Conservation (phyloP, 306 rosid genomes). For the Abrus precatorius region DNA sequence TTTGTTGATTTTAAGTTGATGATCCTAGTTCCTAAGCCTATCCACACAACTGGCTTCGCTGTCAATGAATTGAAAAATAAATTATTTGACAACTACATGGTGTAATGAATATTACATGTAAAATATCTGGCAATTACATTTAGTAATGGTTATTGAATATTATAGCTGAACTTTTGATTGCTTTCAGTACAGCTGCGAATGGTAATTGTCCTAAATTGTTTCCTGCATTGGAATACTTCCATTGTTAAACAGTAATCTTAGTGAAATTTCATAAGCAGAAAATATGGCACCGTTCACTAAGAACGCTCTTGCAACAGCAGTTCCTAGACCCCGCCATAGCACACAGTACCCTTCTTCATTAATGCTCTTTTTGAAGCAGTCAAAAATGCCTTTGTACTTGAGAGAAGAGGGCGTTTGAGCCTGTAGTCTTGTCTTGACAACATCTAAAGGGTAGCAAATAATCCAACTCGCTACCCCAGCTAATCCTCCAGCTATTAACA, state of each 20-base stretch:
- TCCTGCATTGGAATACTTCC: constrained; percentile 57
- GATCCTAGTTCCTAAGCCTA: too few relatives aligned
- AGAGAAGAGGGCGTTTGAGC: constrained; percentile 63
- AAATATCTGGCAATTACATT: constrained; percentile 23
- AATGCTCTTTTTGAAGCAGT: constrained; percentile 74
- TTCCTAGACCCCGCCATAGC: constrained; percentile 83
- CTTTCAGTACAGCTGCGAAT: not conserved
- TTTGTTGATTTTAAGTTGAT: not conserved
- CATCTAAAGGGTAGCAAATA: constrained; percentile 84
- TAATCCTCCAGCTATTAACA: constrained; percentile 79
- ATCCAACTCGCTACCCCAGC: constrained; percentile 93
- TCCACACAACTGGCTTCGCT: not conserved
- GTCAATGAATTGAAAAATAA: not conserved
- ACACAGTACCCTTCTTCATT: constrained; percentile 68
- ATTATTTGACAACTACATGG: constrained; percentile 5
- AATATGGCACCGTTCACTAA: constrained; percentile 87
- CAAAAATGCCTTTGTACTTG: constrained; percentile 69
- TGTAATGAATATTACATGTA: constrained; percentile 22
- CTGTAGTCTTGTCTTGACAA: constrained; percentile 79
- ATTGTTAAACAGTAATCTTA: constrained; percentile 67
- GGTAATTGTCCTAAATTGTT: constrained; percentile 42
- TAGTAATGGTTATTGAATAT: constrained; percentile 16
- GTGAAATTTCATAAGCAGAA: constrained; percentile 78
- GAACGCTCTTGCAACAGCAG: constrained; percentile 81
- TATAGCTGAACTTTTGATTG: constrained; percentile 23